Evolutionary conservation across 2,329 filamentous ascomycete species (phyloP).

Genomic region (Septoria linicola): DNA sequence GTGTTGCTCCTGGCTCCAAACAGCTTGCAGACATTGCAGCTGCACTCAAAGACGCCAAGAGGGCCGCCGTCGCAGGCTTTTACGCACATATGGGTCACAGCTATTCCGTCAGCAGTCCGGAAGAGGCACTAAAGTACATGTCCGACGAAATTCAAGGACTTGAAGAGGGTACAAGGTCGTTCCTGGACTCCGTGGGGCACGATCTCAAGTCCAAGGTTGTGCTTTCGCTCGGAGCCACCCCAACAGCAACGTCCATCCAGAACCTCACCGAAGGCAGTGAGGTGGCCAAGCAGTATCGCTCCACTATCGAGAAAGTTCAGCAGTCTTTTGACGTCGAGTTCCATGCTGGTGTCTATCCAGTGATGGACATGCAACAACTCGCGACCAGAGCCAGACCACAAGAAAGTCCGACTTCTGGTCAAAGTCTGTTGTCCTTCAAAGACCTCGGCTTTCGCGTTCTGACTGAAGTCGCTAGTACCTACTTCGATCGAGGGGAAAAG

Average conservation of each 20-base stretch:
- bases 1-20: constrained; percentile 55
- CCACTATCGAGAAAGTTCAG: constrained; percentile 40
- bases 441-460: constrained; percentile 67
- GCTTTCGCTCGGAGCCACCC: constrained; percentile 73
- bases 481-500: constrained; percentile 57
- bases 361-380: constrained; percentile 76
- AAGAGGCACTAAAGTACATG: constrained; percentile 60
- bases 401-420: constrained; percentile 29
- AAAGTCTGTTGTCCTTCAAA: constrained; percentile 44
- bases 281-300: constrained; percentile 37
- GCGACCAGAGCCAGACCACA: constrained; percentile 63
- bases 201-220: constrained; percentile 42
- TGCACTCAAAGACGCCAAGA: constrained; percentile 48
- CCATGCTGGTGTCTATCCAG: constrained; percentile 74
- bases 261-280: constrained; percentile 52
- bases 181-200: constrained; percentile 30
- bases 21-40: constrained; percentile 51
- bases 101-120: constrained; percentile 57
- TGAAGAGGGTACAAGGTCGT: constrained; percentile 46
- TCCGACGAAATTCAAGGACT: constrained; percentile 60
- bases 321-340: constrained; percentile 57
- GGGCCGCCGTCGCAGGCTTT: constrained; percentile 57
- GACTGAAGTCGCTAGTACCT: constrained; percentile 69
- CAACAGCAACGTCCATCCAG: constrained; percentile 67
- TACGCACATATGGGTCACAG: constrained; percentile 74